These are phyloP conservation scores for Colletotrichum sp. DNA, from an alignment of 2,329 filamentous ascomycete genomes.

Conservation along the genomic window DNA sequence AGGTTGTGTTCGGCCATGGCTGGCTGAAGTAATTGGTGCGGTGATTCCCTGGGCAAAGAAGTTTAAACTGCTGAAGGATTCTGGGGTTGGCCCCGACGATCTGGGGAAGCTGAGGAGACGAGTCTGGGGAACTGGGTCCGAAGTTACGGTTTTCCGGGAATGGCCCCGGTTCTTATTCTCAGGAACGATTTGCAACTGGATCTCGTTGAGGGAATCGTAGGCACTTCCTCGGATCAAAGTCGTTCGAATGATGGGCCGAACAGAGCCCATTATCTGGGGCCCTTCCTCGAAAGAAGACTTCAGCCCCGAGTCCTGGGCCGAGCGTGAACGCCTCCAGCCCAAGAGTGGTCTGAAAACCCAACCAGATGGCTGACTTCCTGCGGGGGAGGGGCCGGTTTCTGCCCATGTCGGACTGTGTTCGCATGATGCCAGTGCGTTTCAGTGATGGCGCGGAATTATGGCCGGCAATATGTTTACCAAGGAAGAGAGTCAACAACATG, in stretches of 20 bases:
- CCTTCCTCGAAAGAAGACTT: background rate
- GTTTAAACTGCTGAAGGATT: background rate
- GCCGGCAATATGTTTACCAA: background rate
- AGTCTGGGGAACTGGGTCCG: conserved; percentile 7
- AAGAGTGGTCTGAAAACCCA: background rate
- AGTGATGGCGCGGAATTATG: background rate
- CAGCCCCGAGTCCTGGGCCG: background rate
- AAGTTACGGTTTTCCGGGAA: background rate
- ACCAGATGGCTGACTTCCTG: background rate
- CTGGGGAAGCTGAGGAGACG: background rate
- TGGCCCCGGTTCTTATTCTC: conserved; percentile 9
- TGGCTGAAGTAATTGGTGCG: background rate
- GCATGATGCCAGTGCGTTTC: conserved; percentile 8
- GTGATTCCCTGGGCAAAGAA: background rate
- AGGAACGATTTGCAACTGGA: background rate
- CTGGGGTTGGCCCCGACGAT: background rate
- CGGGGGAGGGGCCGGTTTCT: background rate
- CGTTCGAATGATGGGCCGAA: conserved; percentile 1
- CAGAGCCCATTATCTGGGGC: background rate
- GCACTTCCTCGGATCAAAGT: conserved; percentile 15
- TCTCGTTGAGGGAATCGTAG: background rate
- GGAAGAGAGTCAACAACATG: background rate
- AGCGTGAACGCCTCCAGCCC: background rate
- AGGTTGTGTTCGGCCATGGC: background rate
- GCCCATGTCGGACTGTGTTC: background rate